phyloP scores from a whole-genome alignment of 495 filamentous ascomycete genomes.

The Annulohypoxylon nitens region DNA sequence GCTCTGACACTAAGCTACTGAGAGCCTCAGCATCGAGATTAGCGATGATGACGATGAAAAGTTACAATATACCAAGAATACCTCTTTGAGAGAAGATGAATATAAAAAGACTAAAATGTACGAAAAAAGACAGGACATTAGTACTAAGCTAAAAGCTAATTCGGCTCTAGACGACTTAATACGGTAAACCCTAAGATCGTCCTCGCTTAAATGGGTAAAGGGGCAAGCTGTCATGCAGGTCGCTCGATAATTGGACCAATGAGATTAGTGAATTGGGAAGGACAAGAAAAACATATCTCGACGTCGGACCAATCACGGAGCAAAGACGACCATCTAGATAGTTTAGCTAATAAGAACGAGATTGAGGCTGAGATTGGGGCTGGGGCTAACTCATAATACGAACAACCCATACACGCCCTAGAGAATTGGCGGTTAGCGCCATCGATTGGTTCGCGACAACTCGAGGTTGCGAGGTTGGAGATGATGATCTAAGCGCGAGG shows the following conservation, averaged over 20 bases:
- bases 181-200: constrained; percentile 17
- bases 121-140: neutral
- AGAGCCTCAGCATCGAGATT: neutral
- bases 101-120: neutral
- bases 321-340: constrained; percentile 3
- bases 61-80: neutral
- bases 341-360: constrained; percentile 35
- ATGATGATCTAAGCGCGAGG: constrained; percentile 43
- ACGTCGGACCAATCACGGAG: constrained; percentile 20
- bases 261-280: constrained; percentile 11
- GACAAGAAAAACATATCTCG: constrained; percentile 16
- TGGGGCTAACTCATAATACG: constrained; percentile 44
- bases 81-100: neutral
- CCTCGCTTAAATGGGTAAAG: constrained; percentile 26
- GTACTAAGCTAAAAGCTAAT: constrained; percentile 15
- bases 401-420: constrained; percentile 19
- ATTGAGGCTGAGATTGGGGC: constrained; percentile 44
- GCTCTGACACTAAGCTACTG: constrained; percentile 1
- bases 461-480: constrained; percentile 4
- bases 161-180: constrained; percentile 10
- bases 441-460: constrained; percentile 32
- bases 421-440: constrained; percentile 4
- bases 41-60: constrained; percentile 9
- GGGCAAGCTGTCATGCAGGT: constrained; percentile 8
- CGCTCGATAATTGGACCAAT: constrained; percentile 28